These are phyloP conservation scores for Scheffersomyces lignosus DNA, from an alignment of 805 yeast species.

Conservation along the genomic window DNA sequence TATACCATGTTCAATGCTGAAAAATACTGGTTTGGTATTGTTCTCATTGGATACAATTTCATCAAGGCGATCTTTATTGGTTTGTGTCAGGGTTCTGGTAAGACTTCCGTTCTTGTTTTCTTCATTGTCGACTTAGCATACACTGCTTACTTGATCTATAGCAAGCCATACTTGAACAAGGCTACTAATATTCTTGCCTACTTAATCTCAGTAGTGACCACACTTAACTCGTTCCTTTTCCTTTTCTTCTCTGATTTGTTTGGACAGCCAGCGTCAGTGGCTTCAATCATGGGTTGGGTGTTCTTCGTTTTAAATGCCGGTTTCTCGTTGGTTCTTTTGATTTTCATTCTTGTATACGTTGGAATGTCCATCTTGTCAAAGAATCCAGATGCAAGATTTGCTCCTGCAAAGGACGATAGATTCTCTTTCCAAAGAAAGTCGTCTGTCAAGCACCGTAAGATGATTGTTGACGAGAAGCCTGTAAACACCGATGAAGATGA, in stretches of 20 bases:
- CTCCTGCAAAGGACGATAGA: slow-evolving; percentile 90
- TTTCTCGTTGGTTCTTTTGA: slow-evolving; percentile 70
- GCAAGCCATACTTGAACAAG: slow-evolving; percentile 76
- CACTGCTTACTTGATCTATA: slow-evolving; percentile 60
- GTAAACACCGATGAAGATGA: slow-evolving; percentile 3
- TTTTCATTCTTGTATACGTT: slow-evolving; percentile 68
- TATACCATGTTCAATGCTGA: slow-evolving; percentile 86
- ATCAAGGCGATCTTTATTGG: slow-evolving; percentile 73
- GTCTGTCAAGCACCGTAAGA: slow-evolving; percentile 17
- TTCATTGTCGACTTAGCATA: slow-evolving; percentile 76
- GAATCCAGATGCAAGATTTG: slow-evolving; percentile 86
- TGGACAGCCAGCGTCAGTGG: slow-evolving; percentile 75
- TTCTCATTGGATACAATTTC: slow-evolving; percentile 59
- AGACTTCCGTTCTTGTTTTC: slow-evolving; percentile 73
- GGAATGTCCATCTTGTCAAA: slow-evolving; percentile 65
- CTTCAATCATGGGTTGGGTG: slow-evolving; percentile 88
- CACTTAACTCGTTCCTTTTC: slow-evolving; percentile 81
- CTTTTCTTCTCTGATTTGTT: slow-evolving; percentile 82
- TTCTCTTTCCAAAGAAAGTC: slow-evolving; percentile 71
- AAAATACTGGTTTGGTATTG: slow-evolving; percentile 80
- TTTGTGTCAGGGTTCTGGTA: slow-evolving; percentile 78
- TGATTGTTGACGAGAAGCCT: slow-evolving; percentile 1
- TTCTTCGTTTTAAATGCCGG: slow-evolving; percentile 90
- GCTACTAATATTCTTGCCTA: slow-evolving; percentile 79
- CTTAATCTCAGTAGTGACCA: slow-evolving; percentile 66